Evolutionary conservation across 257 asterid species (phyloP).

Genomic region (Jacaranda mimosifolia): DNA sequence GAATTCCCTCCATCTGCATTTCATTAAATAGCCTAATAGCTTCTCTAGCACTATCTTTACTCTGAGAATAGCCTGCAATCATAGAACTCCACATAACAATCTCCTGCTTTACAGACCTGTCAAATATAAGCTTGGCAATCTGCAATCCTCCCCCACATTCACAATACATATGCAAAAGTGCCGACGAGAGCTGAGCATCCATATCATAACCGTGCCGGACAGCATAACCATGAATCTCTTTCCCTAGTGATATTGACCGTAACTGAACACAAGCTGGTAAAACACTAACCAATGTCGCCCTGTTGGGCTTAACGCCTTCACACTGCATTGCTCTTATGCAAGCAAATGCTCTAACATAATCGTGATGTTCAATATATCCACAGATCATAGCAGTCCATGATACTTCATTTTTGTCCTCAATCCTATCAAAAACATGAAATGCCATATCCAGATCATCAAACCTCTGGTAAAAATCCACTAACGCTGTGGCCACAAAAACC

Average conservation of each 20-base stretch:
- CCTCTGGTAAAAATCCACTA: conserved; percentile 66
- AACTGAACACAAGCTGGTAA: conserved; percentile 63
- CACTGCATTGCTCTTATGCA: conserved; percentile 60
- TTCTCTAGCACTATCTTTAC: conserved; percentile 49
- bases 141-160: conserved; percentile 44
- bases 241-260: conserved; percentile 44
- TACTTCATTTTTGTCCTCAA: conserved; percentile 66
- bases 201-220: conserved; percentile 57
- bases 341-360: conserved; percentile 48
- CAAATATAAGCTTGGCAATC: conserved; percentile 56
- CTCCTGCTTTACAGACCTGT: conserved; percentile 55
- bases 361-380: conserved; percentile 54
- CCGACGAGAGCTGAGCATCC: conserved; percentile 57
- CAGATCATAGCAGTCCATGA: conserved; percentile 84
- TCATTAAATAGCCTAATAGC: conserved; percentile 58
- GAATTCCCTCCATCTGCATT: conserved; percentile 62
- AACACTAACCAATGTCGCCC: conserved; percentile 63
- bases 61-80: conserved; percentile 60
- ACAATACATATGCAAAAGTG: conserved; percentile 65
- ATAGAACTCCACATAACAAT: conserved; percentile 82
- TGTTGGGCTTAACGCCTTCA: conserved; percentile 57
- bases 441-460: conserved; percentile 51
- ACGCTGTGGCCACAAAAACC: conserved; percentile 53
- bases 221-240: conserved; percentile 72
- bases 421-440: conserved; percentile 59